These are phyloP conservation scores for Candida dajiaensis DNA, from an alignment of 805 yeast species.

Conservation along the genomic window DNA sequence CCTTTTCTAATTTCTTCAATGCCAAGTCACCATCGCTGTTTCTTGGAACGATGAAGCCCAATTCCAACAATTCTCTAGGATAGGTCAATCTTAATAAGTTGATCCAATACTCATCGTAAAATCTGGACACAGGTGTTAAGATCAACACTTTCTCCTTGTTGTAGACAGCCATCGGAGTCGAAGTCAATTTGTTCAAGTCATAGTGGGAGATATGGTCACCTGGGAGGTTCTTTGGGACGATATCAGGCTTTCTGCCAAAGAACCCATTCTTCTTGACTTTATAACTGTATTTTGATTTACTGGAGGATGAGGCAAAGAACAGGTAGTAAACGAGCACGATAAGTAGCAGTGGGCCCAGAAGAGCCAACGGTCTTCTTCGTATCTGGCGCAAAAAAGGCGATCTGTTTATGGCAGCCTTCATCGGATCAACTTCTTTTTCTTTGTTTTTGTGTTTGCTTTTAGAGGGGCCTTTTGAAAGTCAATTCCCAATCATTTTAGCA, in stretches of 20 bases:
- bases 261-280: slow-evolving; percentile 23
- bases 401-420: slow-evolving; percentile 23
- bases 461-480: too few species aligned
- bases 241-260: slow-evolving; percentile 42
- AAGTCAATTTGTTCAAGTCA: slow-evolving; percentile 72
- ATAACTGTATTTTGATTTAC: slow-evolving; percentile 22
- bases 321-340: slow-evolving; percentile 37
- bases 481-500: too few species aligned
- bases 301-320: slow-evolving; percentile 30
- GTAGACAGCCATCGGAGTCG: slow-evolving; percentile 64
- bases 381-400: slow-evolving; percentile 40
- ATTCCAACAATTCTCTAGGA: slow-evolving; percentile 78
- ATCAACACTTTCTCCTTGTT: slow-evolving; percentile 81
- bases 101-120: slow-evolving; percentile 83
- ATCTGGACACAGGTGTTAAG: slow-evolving; percentile 85
- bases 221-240: slow-evolving; percentile 56
- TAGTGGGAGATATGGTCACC: slow-evolving; percentile 76
- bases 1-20: slow-evolving; percentile 62
- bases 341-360: slow-evolving; percentile 41
- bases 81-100: slow-evolving; percentile 70
- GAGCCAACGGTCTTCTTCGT: slow-evolving; percentile 53
- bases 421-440: slow-evolving; percentile 1
- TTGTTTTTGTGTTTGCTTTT: background rate
- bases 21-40: slow-evolving; percentile 77
- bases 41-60: slow-evolving; percentile 91